Evolutionary conservation across 2,329 filamentous ascomycete species (phyloP), one percentile per base, ranked within the genome.

Genomic region (Arthrobotrys musiformis): DNA sequence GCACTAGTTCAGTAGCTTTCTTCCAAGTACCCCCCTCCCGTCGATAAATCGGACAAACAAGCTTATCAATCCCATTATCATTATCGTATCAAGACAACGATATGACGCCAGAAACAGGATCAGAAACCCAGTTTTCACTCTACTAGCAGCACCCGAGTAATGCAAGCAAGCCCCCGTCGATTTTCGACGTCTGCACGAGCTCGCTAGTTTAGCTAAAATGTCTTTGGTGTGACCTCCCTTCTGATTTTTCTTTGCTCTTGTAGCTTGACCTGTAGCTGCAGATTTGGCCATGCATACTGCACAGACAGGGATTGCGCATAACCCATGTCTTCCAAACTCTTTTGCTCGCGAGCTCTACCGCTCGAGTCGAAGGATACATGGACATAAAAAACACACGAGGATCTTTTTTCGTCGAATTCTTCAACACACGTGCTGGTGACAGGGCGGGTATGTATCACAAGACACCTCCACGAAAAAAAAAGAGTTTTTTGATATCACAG

Each of bases 201-300:
- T 66, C 46, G 28, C 42, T 48, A 64, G 60, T 33, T 66, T 48
- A 64, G 60, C 46, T 66, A 37, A 66, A 50, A 35, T 66, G 61
- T 52, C 19, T 30, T 22, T 50, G 42, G 61, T 24, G 62, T 40
- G 50, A 50, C 61, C 44, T 66, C n/a, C n/a, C n/a, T n/a, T n/a
- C 28, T 40, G 50, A n/a, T 19, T 56, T 35, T 35, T 9, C 44
- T n/a, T n/a, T n/a, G n/a, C n/a, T n/a, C n/a, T n/a, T n/a, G n/a
- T n/a, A n/a, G n/a, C n/a, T n/a, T n/a, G n/a, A n/a, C n/a, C n/a
- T n/a, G n/a, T 13, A 66, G 62, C 62, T 66, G 44, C 62, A 52
- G 42, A 52, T 37, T 46, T 42, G 42, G 30, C 44, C 28, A 15
- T 46, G 30, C 46, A 48, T 37, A 37, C n/a, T 66, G 62, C 62